Percentiles rank a stretch among this genome's conserved stretches.
Conservation (phyloP, 2,329 filamentous ascomycete species). For the Arthroderma sp. region DNA sequence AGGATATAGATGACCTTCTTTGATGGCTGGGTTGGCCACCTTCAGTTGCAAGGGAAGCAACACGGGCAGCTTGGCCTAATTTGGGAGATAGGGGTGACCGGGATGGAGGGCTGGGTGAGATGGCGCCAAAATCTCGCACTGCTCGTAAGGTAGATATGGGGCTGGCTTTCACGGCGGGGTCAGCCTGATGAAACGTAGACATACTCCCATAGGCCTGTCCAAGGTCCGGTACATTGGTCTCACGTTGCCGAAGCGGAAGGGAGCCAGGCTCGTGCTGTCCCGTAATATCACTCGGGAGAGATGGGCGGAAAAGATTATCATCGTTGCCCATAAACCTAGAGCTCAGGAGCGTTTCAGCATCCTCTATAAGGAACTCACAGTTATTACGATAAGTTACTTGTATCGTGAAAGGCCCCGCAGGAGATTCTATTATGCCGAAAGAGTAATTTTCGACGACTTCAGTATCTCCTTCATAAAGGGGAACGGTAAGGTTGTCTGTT, state of each 20-base stretch:
- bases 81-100: conserved; percentile 35
- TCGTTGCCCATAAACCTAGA: conserved; percentile 88
- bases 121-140: conserved; percentile 41
- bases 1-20: conserved; percentile 71
- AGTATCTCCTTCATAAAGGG: conserved; percentile 50
- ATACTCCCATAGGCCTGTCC: conserved; percentile 79
- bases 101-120: conserved; percentile 36
- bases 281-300: conserved; percentile 42
- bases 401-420: conserved; percentile 69
- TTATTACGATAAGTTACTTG: conserved; percentile 75
- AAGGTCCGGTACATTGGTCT: conserved; percentile 42
- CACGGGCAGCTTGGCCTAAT: conserved; percentile 36
- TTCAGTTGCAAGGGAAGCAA: conserved; percentile 39
- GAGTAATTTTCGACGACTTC: conserved; percentile 61
- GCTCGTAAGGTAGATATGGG: conserved; percentile 72
- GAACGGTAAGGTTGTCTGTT: conserved; percentile 57
- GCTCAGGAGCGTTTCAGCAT: conserved; percentile 79
- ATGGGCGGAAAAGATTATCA: conserved; percentile 74
- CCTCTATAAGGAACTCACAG: conserved; percentile 81
- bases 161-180: conserved; percentile 63
- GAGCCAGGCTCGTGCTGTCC: conserved; percentile 52
- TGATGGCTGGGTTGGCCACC: conserved; percentile 32
- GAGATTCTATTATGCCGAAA: conserved; percentile 75
- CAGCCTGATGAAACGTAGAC: conserved; percentile 74
- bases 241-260: conserved; percentile 50